Conservation (phyloP, 2,329 filamentous ascomycete genomes). For the Hypoxylon rubiginosum region DNA sequence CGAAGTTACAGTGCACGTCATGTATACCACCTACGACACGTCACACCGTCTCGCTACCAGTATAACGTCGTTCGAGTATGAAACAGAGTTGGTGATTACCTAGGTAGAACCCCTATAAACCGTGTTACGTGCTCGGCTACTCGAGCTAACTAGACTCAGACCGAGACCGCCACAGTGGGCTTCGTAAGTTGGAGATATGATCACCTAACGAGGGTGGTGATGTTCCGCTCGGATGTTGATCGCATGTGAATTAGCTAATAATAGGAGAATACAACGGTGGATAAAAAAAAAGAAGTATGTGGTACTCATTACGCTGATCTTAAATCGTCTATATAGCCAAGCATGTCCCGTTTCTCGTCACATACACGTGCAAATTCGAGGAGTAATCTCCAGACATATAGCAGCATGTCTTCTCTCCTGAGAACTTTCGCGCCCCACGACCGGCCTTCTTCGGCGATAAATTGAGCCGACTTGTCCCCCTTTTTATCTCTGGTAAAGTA, state of each 20-base stretch:
- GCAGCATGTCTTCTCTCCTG: slow-evolving; percentile 67
- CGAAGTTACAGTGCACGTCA: too few relatives aligned
- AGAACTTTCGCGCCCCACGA: slow-evolving; percentile 67
- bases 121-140: too few relatives aligned
- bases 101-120: too few relatives aligned
- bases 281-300: slow-evolving; percentile 8
- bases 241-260: neutral
- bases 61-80: neutral
- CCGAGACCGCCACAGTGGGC: too few relatives aligned
- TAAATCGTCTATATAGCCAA: slow-evolving; percentile 51
- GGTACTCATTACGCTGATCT: slow-evolving; percentile 25
- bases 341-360: slow-evolving; percentile 49
- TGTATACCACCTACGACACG: neutral
- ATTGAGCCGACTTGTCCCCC: slow-evolving; percentile 60
- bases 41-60: neutral
- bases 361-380: slow-evolving; percentile 60
- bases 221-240: slow-evolving; percentile 6
- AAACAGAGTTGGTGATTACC: neutral
- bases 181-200: neutral
- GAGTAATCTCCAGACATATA: slow-evolving; percentile 67
- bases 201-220: neutral
- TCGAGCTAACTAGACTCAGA: too few relatives aligned
- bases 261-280: neutral
- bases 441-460: slow-evolving; percentile 65
- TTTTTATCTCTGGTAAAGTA: slow-evolving; percentile 65